Percentiles rank a stretch among this genome's conserved stretches.
Evolutionary conservation across 1,284 basidiomycete genomes (phyloP).

Genomic region (Tetrapyrgos nigripes): DNA sequence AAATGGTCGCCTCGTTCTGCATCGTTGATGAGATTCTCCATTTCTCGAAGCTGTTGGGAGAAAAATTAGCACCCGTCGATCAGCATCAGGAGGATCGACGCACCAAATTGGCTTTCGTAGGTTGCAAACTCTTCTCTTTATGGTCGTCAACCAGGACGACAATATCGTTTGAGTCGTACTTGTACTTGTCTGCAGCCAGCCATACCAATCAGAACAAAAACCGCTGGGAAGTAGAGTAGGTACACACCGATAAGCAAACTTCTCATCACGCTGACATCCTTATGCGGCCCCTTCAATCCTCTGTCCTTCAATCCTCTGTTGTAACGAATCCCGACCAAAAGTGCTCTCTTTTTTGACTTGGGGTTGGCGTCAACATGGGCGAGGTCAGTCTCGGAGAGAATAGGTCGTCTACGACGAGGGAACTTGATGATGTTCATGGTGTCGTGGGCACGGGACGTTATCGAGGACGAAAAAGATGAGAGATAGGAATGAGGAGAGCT

Average conservation of each 20-base stretch:
- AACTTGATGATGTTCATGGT: conserved; percentile 10
- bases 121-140: conserved; percentile 16
- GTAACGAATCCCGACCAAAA: conserved; percentile 28
- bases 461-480: too few relatives aligned
- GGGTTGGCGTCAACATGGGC: too few relatives aligned
- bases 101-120: conserved; percentile 34
- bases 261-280: conserved; percentile 21
- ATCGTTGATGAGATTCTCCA: conserved; percentile 33
- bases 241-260: conserved; percentile 20
- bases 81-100: conserved; percentile 15
- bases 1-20: conserved; percentile 40
- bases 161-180: conserved; percentile 32
- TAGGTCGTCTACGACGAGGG: conserved; percentile 5
- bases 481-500: too few relatives aligned
- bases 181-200: conserved; percentile 26
- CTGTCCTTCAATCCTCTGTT: background rate
- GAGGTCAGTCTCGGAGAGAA: background rate
- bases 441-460: background rate
- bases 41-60: conserved; percentile 35
- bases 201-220: conserved; percentile 13
- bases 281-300: conserved; percentile 23
- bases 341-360: conserved; percentile 18
- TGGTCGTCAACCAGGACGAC: conserved; percentile 35
- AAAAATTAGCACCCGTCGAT: too few relatives aligned
- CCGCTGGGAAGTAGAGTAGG: background rate